Base-by-base conservation (phyloP, 148 eudicot species). In the Heliosperma pusillum region DNA sequence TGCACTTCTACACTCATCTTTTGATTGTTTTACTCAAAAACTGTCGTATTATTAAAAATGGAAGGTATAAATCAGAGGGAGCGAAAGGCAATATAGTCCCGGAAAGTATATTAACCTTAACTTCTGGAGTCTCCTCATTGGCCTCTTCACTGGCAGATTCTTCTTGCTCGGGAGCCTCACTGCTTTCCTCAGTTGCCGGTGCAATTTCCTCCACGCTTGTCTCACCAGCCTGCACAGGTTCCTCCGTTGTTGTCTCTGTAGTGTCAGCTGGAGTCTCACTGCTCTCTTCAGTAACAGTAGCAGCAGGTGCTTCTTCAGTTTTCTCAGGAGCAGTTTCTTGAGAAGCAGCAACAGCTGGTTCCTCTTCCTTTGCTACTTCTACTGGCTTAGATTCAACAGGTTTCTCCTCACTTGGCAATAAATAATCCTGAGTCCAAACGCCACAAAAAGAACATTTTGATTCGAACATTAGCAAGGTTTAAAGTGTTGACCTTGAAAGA, bases 91-190 rank as follows among this genome's bases (percentile, higher is more conserved):
- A 12, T 27, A 55, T 33, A 55, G 69, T 27, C 53, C 24, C 10
- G 25, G 16, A 6, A 6, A 24, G 63, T 12, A 76, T 24, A 50
- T 58, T 16, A 66, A 92, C 97, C 96, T 90, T 92, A 33, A 92
- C 74, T 80, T 87, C 91, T 63, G 90, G 88, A 36, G 86, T 33
- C 78, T 87, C 88, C 40, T 88, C 97, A 78, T 50, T 70, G 36
- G 75, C 83, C 45, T 87, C 89, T 69, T 83, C 83, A 69, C 56
- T 76, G 62, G 42, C 79, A 58, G 80, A 47, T 66, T 76, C 77
- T 80, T 84, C 91, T 55, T 74, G 60, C 79, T 90, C 93, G 65
- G 84, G 79, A 78, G 84, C 75, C 72, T 72, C 87, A 52, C 58
- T 80, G 79, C 78, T 82, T 75, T 85, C 92, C 74, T 83, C 88